Conservation (phyloP, 805 yeast genomes). For the Saturnispora saitoi region DNA sequence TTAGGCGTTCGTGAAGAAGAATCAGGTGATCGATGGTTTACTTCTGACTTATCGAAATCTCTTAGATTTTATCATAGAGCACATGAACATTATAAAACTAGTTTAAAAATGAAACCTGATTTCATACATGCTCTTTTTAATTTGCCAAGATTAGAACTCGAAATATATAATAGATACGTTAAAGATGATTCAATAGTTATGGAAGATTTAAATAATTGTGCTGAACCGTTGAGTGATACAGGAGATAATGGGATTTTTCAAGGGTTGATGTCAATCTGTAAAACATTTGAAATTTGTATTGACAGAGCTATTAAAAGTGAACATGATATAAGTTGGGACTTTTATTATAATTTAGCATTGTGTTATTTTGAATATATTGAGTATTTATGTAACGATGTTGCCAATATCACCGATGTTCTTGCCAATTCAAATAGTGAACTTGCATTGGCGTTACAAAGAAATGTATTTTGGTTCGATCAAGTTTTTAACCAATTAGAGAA, state of each 20-base stretch:
- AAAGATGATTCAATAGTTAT: constrained; percentile 39
- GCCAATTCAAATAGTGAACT: constrained; percentile 1
- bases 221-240: constrained; percentile 21
- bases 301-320: constrained; percentile 15
- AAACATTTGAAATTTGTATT: constrained; percentile 33
- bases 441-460: constrained; percentile 14
- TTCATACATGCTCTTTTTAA: constrained; percentile 49
- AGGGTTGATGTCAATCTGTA: constrained; percentile 28
- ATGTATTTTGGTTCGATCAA: constrained; percentile 14
- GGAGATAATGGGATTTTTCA: constrained; percentile 31
- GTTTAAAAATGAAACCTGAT: constrained; percentile 24
- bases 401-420: constrained; percentile 1
- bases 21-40: constrained; percentile 67
- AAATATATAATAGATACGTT: constrained; percentile 44
- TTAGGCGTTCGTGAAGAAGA: constrained; percentile 57
- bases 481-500: constrained; percentile 3
- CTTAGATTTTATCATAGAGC: constrained; percentile 59
- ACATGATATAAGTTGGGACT: constrained; percentile 31
- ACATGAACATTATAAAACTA: constrained; percentile 33
- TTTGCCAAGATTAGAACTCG: constrained; percentile 47
- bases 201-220: constrained; percentile 27
- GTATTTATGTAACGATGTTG: constrained; percentile 10
- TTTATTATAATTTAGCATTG: constrained; percentile 38
- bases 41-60: constrained; percentile 56
- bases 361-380: constrained; percentile 42